These are phyloP conservation scores for Acer saccharum DNA, from an alignment of 345 rosid species.

Conservation along the genomic window DNA sequence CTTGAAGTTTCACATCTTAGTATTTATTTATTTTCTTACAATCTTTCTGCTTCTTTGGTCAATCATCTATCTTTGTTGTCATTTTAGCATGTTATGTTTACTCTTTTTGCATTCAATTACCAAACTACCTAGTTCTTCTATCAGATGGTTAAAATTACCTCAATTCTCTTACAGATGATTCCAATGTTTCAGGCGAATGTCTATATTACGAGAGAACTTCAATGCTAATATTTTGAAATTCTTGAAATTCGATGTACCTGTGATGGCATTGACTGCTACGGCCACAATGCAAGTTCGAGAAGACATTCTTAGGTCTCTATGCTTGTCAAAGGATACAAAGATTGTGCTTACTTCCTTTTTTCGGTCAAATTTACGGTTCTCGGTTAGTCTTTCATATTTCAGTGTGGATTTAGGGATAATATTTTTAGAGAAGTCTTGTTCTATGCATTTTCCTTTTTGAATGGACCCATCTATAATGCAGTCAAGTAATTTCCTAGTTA, in stretches of 20 bases:
- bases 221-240: slow-evolving; percentile 49
- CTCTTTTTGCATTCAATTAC: background rate
- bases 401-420: background rate
- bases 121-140: background rate
- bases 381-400: slow-evolving; percentile 44
- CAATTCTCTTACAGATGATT: slow-evolving; percentile 15
- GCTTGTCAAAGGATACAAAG: slow-evolving; percentile 71
- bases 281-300: slow-evolving; percentile 74
- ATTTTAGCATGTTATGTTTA: background rate
- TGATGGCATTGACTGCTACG: slow-evolving; percentile 96
- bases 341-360: slow-evolving; percentile 80
- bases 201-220: slow-evolving; percentile 69
- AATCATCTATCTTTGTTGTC: background rate
- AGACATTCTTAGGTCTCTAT: slow-evolving; percentile 70
- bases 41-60: background rate
- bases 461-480: background rate
- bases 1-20: background rate
- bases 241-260: slow-evolving; percentile 66
- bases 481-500: background rate
- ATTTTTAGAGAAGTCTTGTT: background rate
- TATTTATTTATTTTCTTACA: background rate
- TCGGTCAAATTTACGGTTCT: slow-evolving; percentile 74
- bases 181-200: slow-evolving; percentile 59
- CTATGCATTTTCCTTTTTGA: background rate
- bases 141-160: background rate